Conservation (phyloP, 2,329 filamentous ascomycete species). For the Fusarium goolgardi region DNA sequence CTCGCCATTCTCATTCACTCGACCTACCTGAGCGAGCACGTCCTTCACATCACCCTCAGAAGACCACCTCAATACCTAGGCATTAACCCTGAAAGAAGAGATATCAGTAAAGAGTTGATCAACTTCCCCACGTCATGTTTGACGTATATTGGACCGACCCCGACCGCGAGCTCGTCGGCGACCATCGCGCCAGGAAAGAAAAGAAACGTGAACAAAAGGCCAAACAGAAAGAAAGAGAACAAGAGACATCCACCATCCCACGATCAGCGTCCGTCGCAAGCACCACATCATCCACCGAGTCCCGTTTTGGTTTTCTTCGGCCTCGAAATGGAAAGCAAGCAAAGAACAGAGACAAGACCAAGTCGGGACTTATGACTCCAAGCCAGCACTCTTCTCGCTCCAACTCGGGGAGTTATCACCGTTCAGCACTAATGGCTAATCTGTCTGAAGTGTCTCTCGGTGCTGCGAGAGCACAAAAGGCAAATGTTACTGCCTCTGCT, state of each 20-base stretch:
- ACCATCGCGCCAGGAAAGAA: slow-evolving; percentile 63
- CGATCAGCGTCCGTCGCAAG: slow-evolving; percentile 59
- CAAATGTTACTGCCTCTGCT: not conserved
- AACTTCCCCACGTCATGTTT: slow-evolving; percentile 59
- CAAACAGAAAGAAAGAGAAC: slow-evolving; percentile 35
- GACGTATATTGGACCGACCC: slow-evolving; percentile 70
- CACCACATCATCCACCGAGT: slow-evolving; percentile 56
- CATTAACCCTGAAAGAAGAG: not conserved
- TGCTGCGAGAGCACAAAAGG: not conserved
- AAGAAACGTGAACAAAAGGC: slow-evolving; percentile 49
- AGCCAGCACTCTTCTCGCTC: slow-evolving; percentile 46
- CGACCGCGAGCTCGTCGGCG: slow-evolving; percentile 63
- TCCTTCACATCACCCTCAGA: not conserved
- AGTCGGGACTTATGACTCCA: slow-evolving; percentile 45
- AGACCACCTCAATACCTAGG: not conserved
- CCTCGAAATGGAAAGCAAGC: slow-evolving; percentile 49
- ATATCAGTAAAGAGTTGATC: not conserved
- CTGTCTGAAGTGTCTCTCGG: slow-evolving; percentile 34
- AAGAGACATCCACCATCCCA: slow-evolving; percentile 41
- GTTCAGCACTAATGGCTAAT: slow-evolving; percentile 34
- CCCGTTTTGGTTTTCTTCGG: slow-evolving; percentile 59
- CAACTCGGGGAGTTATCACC: slow-evolving; percentile 41
- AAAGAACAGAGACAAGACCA: slow-evolving; percentile 33
- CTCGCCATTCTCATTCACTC: not conserved
- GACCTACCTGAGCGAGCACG: not conserved